Conservation (phyloP, 345 rosid species). For the Lepidium aucheri region DNA sequence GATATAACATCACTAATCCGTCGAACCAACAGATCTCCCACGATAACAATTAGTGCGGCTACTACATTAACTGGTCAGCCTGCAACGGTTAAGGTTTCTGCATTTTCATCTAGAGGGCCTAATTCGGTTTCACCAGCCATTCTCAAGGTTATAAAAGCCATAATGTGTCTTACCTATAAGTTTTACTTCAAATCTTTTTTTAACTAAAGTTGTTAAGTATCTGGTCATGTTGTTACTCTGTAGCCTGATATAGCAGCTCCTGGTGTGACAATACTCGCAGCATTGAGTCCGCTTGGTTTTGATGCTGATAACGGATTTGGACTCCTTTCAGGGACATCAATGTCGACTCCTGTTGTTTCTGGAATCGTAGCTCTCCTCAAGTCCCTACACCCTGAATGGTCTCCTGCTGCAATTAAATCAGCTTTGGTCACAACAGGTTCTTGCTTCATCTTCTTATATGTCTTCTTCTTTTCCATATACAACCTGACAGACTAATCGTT, state of each 20-base stretch:
- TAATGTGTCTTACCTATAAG: background rate
- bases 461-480: background rate
- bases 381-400: constrained; percentile 30
- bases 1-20: constrained; percentile 25
- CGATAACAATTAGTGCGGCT: constrained; percentile 27
- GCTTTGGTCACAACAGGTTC: constrained; percentile 43
- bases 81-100: constrained; percentile 24
- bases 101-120: constrained; percentile 44
- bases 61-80: constrained; percentile 27
- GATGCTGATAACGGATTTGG: background rate
- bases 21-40: constrained; percentile 6
- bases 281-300: background rate
- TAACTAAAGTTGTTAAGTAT: background rate
- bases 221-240: background rate
- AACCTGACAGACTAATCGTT: background rate
- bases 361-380: constrained; percentile 35
- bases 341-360: constrained; percentile 34
- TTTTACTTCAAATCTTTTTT: background rate
- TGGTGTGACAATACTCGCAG: constrained; percentile 30
- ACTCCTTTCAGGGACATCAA: constrained; percentile 33
- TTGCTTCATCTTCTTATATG: background rate
- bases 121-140: constrained; percentile 46
- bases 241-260: constrained; percentile 45
- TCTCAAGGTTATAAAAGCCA: constrained; percentile 37
- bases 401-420: constrained; percentile 43